Evolutionary conservation across 495 filamentous ascomycete species (phyloP).

Genomic region (Aspergillus homomorphus): DNA sequence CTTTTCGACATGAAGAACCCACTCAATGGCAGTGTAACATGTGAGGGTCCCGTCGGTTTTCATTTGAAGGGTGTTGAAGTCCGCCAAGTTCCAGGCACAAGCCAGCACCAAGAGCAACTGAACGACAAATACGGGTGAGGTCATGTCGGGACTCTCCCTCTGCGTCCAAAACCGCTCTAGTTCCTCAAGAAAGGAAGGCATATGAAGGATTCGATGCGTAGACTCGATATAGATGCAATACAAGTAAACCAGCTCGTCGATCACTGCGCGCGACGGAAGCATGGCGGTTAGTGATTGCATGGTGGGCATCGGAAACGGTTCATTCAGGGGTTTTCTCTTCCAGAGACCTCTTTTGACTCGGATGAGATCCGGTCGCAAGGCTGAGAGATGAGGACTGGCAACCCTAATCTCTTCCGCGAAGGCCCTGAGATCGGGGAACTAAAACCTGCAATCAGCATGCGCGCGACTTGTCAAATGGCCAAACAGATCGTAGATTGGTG

Average conservation of each 20-base stretch:
- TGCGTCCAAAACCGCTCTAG: constrained; percentile 50
- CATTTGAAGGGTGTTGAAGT: constrained; percentile 34
- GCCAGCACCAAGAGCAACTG: constrained; percentile 65
- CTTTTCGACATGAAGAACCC: constrained; percentile 61
- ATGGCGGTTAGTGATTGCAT: constrained; percentile 30
- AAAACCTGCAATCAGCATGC: constrained; percentile 5
- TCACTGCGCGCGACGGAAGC: constrained; percentile 41
- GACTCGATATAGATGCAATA: constrained; percentile 58
- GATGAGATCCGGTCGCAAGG: constrained; percentile 35
- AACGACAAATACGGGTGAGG: constrained; percentile 48
- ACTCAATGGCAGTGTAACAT: constrained; percentile 53
- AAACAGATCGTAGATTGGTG: not conserved
- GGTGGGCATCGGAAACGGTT: constrained; percentile 32
- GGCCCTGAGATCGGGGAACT: constrained; percentile 43
- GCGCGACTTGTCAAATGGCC: not conserved
- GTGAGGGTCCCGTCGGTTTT: constrained; percentile 49
- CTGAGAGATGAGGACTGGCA: constrained; percentile 37
- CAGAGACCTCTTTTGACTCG: constrained; percentile 36
- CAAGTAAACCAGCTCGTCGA: constrained; percentile 48
- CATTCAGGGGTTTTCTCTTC: constrained; percentile 33
- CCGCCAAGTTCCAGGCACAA: constrained; percentile 50
- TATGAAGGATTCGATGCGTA: constrained; percentile 55
- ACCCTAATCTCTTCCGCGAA: constrained; percentile 43
- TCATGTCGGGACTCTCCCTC: constrained; percentile 25
- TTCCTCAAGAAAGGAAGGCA: constrained; percentile 54